Evolutionary conservation across 768 basidiomycete species (phyloP).

Genomic region (Sutorius australiensis): DNA sequence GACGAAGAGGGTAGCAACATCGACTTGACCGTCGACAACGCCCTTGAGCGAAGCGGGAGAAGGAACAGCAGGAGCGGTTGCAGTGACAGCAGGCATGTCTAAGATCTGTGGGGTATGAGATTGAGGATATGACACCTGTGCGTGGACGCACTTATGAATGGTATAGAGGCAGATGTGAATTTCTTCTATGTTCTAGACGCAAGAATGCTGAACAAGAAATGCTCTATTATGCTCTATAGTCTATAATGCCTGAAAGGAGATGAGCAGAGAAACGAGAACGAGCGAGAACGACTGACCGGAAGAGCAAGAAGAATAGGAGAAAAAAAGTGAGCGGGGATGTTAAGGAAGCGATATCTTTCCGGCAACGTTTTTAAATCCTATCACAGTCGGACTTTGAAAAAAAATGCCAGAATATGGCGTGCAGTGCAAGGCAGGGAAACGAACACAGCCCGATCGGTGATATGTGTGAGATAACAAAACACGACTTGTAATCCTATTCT

Average conservation of each 20-base stretch:
- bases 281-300: conserved; percentile 27
- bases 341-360: conserved; percentile 9
- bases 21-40: conserved; percentile 59
- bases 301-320: conserved; percentile 19
- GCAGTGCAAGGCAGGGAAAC: not conserved
- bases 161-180: conserved; percentile 31
- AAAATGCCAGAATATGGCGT: too few species aligned
- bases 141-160: conserved; percentile 41
- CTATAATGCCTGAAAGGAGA: conserved; percentile 35
- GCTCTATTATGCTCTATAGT: conserved; percentile 54
- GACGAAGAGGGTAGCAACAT: conserved; percentile 73
- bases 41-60: conserved; percentile 73
- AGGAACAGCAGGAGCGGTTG: conserved; percentile 53
- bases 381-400: conserved; percentile 33
- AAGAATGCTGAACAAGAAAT: conserved; percentile 28
- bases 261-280: not conserved
- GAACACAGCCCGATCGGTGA: conserved; percentile 16
- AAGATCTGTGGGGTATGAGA: conserved; percentile 37
- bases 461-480: conserved; percentile 11
- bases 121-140: not conserved
- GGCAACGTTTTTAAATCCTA: conserved; percentile 16
- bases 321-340: conserved; percentile 33
- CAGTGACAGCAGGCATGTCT: conserved; percentile 81
- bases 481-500: conserved; percentile 26
- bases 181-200: conserved; percentile 35